These are phyloP conservation scores for Yarrowia porcina DNA, from an alignment of 805 yeast species.

Conservation along the genomic window DNA sequence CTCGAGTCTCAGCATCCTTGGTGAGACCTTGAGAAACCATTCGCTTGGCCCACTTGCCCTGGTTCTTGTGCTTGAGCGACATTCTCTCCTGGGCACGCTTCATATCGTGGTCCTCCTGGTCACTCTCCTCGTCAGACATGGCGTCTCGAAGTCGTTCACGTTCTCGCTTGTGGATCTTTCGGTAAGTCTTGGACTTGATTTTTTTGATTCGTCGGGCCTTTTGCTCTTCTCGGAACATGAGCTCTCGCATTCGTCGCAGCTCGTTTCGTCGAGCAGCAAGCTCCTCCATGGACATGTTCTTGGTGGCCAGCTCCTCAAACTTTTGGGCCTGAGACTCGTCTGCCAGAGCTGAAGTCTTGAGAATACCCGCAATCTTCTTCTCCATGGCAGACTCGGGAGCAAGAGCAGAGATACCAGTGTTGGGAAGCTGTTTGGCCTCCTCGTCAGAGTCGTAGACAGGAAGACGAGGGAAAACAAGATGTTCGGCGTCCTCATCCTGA, in stretches of 20 bases:
- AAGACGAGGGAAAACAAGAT: constrained; percentile 69
- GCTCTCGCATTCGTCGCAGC: constrained; percentile 86
- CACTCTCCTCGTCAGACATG: constrained; percentile 51
- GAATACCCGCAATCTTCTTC: constrained; percentile 54
- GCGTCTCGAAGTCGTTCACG: constrained; percentile 63
- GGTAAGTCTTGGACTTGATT: constrained; percentile 88
- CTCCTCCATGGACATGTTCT: constrained; percentile 78
- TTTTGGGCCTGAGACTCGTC: constrained; percentile 76
- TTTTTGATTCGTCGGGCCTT: constrained; percentile 89
- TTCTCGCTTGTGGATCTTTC: constrained; percentile 83
- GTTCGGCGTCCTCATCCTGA: constrained; percentile 79
- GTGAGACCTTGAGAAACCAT: constrained; percentile 88
- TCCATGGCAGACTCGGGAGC: constrained; percentile 60
- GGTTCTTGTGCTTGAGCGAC: constrained; percentile 84
- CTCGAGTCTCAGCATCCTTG: constrained; percentile 78
- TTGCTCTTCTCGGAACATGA: constrained; percentile 93
- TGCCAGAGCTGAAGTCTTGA: constrained; percentile 61
- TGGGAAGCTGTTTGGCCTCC: constrained; percentile 46
- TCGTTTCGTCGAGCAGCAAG: constrained; percentile 72
- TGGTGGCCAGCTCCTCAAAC: constrained; percentile 81
- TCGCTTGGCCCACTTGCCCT: constrained; percentile 84
- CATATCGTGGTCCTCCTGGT: constrained; percentile 61
- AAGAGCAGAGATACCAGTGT: constrained; percentile 51
- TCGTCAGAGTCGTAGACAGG: constrained; percentile 34
- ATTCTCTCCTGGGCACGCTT: constrained; percentile 88